Percentiles rank a stretch among this genome's conserved stretches.
Evolutionary conservation across 805 yeast genomes (phyloP).

Genomic region (Yamadazyma endophytica): DNA sequence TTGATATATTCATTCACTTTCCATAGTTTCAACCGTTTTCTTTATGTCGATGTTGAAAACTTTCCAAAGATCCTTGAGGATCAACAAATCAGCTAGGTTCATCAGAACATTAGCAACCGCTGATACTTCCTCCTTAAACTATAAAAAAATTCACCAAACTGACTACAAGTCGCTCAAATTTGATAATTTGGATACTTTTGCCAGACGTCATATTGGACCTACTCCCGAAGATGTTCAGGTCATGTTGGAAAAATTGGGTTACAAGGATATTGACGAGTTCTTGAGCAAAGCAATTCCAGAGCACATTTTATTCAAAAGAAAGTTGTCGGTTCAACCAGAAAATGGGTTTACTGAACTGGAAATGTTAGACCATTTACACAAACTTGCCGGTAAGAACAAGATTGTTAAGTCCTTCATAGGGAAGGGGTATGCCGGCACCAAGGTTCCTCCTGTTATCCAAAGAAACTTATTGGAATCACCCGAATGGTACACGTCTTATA

Average conservation of each 20-base stretch:
- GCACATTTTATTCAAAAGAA: constrained; percentile 65
- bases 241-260: constrained; percentile 68
- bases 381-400: constrained; percentile 72
- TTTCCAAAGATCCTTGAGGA: too few species aligned
- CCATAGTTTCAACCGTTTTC: too few species aligned
- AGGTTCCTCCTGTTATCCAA: constrained; percentile 86
- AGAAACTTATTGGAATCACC: constrained; percentile 91
- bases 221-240: constrained; percentile 53
- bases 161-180: constrained; percentile 17
- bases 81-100: too few species aligned
- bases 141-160: constrained; percentile 45
- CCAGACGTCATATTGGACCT: constrained; percentile 90
- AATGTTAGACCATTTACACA: constrained; percentile 63
- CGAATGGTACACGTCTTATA: constrained; percentile 98
- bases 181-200: constrained; percentile 68
- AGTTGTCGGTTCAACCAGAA: constrained; percentile 60
- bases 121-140: constrained; percentile 53
- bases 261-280: constrained; percentile 64
- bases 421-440: constrained; percentile 90
- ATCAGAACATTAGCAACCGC: too few species aligned
- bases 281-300: constrained; percentile 72
- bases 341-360: constrained; percentile 79
- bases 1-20: too few species aligned
- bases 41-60: too few species aligned
- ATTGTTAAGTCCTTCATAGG: constrained; percentile 79